Percentiles rank a stretch among this genome's conserved stretches.
phyloP scores from a whole-genome alignment of 768 basidiomycete species.

The Lepiota subincarnata region DNA sequence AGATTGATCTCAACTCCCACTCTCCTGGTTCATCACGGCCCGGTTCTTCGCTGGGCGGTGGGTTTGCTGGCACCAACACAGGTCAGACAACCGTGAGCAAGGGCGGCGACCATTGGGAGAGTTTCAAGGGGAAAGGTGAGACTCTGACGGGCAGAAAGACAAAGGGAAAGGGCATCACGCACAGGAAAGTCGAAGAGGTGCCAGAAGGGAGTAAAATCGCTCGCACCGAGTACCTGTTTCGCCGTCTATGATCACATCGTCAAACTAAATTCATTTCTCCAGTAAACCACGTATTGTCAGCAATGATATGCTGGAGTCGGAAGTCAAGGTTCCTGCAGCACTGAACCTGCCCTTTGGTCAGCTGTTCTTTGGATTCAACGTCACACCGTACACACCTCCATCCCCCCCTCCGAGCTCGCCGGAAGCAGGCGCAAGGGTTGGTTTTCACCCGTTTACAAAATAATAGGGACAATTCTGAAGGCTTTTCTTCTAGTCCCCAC shows the following conservation, averaged over 20 bases:
- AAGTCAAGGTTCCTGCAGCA: conserved; percentile 81
- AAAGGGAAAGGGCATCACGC: conserved; percentile 90
- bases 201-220: conserved; percentile 82
- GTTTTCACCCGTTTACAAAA: conserved; percentile 1
- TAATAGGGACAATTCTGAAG: conserved; percentile 2
- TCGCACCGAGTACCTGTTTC: conserved; percentile 73
- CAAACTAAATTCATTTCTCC: conserved; percentile 14
- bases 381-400: conserved; percentile 62
- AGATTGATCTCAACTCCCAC: conserved; percentile 85
- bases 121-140: conserved; percentile 94
- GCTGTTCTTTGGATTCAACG: conserved; percentile 94
- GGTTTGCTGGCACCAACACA: conserved; percentile 51
- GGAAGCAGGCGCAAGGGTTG: conserved; percentile 28
- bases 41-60: conserved; percentile 67
- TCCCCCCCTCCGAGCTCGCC: conserved; percentile 27
- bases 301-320: conserved; percentile 69
- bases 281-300: conserved; percentile 86
- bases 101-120: conserved; percentile 85
- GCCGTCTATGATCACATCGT: neutral
- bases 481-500: conserved; percentile 28
- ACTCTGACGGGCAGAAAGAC: conserved; percentile 88
- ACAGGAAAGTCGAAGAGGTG: conserved; percentile 77
- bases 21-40: conserved; percentile 86
- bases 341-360: conserved; percentile 90
- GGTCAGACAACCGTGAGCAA: conserved; percentile 57